Conservation (phyloP, 208 protist species). For the Porcisia hertigi region DNA sequence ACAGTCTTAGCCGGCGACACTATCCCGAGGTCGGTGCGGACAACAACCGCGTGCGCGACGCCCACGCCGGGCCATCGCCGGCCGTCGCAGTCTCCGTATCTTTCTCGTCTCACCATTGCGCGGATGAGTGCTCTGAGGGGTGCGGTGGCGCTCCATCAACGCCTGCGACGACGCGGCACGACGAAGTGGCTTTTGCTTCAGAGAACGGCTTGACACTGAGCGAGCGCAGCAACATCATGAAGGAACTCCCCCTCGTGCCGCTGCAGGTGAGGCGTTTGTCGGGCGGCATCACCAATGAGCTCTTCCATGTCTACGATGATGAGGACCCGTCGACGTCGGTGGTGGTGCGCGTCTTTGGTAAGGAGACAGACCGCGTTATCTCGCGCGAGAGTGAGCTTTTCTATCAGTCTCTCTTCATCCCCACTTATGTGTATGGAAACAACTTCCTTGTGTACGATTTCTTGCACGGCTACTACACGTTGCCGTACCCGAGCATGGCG, state of each 20-base stretch:
- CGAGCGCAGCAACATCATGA: conserved; percentile 13
- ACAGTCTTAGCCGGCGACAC: conserved; percentile 16
- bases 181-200: conserved; percentile 40
- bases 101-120: conserved; percentile 18
- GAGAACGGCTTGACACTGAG: conserved; percentile 33
- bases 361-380: conserved; percentile 89
- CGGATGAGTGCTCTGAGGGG: conserved; percentile 29
- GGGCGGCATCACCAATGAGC: conserved; percentile 90
- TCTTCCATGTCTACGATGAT: conserved; percentile 82
- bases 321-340: conserved; percentile 50
- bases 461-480: conserved; percentile 55
- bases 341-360: conserved; percentile 87
- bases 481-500: conserved; percentile 75
- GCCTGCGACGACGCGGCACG: conserved; percentile 37
- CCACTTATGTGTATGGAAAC: conserved; percentile 68
- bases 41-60: conserved; percentile 23
- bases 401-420: conserved; percentile 87
- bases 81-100: neutral
- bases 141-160: conserved; percentile 17
- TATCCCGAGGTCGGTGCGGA: conserved; percentile 31
- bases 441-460: conserved; percentile 90
- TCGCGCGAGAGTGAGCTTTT: conserved; percentile 89
- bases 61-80: neutral
- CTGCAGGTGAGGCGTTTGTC: conserved; percentile 70
- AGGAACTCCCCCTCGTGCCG: conserved; percentile 18